Percentiles rank a stretch among this genome's conserved stretches.
These are phyloP conservation scores for Thecaphora thlaspeos DNA, from an alignment of 1,284 basidiomycete genomes.

Conservation along the genomic window DNA sequence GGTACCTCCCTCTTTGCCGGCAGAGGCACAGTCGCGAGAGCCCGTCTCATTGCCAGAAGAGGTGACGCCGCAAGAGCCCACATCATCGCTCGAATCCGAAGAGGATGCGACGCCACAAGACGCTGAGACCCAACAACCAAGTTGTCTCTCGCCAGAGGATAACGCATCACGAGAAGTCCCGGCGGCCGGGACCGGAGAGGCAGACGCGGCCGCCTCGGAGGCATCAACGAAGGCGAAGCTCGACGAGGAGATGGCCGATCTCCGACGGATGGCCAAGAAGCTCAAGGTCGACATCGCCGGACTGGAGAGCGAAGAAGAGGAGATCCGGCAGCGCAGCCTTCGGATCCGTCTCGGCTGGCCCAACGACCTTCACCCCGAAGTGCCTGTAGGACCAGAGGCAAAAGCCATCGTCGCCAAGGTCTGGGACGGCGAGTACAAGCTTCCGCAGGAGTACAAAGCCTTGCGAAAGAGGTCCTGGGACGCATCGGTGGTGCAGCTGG, in stretches of 20 bases:
- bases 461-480: slow-evolving; percentile 31
- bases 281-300: slow-evolving; percentile 14
- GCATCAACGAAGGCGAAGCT: background rate
- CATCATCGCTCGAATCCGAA: too few relatives aligned
- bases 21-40: too few relatives aligned
- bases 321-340: slow-evolving; percentile 3
- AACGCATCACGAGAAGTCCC: too few relatives aligned
- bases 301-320: slow-evolving; percentile 10
- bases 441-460: slow-evolving; percentile 19
- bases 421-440: slow-evolving; percentile 18
- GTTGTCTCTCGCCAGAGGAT: too few relatives aligned
- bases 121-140: too few relatives aligned
- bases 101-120: too few relatives aligned
- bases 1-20: too few relatives aligned
- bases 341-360: slow-evolving; percentile 20
- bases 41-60: too few relatives aligned
- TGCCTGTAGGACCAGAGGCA: slow-evolving; percentile 22
- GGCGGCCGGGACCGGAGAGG: too few relatives aligned
- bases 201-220: background rate
- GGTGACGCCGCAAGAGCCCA: too few relatives aligned
- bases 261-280: slow-evolving; percentile 4
- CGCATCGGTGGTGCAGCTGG: slow-evolving; percentile 19
- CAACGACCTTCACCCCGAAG: slow-evolving; percentile 27
- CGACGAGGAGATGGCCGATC: background rate
- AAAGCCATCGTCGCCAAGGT: slow-evolving; percentile 26